These are phyloP conservation scores for Podaxis carcinomalis DNA, from an alignment of 768 basidiomycete species.

Conservation along the genomic window DNA sequence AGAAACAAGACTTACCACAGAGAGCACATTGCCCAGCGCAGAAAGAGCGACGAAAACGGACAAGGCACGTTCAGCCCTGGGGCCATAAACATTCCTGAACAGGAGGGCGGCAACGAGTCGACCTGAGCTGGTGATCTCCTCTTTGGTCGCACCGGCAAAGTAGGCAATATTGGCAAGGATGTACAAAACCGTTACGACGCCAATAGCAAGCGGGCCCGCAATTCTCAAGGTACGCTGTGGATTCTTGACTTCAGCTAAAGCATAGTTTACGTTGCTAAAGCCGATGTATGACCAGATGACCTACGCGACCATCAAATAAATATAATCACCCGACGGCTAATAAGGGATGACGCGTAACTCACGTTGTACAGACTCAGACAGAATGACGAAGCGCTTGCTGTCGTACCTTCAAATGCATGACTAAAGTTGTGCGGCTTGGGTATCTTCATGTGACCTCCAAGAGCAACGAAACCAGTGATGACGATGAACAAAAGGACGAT, in stretches of 20 bases:
- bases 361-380: conserved; percentile 52
- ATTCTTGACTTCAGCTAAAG: conserved; percentile 56
- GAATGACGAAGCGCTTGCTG: conserved; percentile 42
- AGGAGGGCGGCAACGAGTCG: conserved; percentile 60
- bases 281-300: conserved; percentile 52
- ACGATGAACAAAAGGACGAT: conserved; percentile 44
- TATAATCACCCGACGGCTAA: neutral
- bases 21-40: conserved; percentile 53
- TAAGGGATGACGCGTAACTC: conserved; percentile 2
- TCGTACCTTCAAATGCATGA: conserved; percentile 38
- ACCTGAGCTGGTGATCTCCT: conserved; percentile 54
- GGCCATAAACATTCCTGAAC: conserved; percentile 63
- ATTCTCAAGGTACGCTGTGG: conserved; percentile 57
- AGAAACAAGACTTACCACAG: conserved; percentile 26
- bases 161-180: conserved; percentile 62
- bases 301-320: conserved; percentile 19
- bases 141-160: conserved; percentile 59
- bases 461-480: conserved; percentile 42
- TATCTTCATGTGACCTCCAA: conserved; percentile 31
- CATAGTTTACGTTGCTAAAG: conserved; percentile 66
- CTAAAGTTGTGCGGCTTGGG: conserved; percentile 29
- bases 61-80: conserved; percentile 38
- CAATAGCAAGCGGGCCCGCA: conserved; percentile 59
- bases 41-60: conserved; percentile 45
- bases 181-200: conserved; percentile 50